Conservation (phyloP, 768 basidiomycete genomes). For the Omphalotus guepiniiformis region DNA sequence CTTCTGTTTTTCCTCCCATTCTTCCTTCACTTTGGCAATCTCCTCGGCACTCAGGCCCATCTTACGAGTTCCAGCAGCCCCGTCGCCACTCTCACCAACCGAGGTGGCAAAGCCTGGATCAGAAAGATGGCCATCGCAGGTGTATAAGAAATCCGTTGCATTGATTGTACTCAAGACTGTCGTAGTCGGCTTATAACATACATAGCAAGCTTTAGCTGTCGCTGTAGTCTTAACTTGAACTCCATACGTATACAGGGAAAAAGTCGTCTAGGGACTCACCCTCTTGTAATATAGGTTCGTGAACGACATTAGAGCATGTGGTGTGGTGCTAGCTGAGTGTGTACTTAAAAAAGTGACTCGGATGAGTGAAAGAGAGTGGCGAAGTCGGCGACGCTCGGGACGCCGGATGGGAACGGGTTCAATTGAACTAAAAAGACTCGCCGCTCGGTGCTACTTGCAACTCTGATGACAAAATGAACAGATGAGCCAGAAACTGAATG, state of each 20-base stretch:
- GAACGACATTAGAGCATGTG: conserved; percentile 59
- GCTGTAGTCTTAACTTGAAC: conserved; percentile 57
- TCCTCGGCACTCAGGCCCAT: conserved; percentile 58
- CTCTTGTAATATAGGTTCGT: conserved; percentile 88
- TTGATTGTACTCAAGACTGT: conserved; percentile 83
- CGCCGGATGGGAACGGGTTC: no score
- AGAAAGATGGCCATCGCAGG: conserved; percentile 74
- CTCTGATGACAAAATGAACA: no score
- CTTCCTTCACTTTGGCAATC: conserved; percentile 70
- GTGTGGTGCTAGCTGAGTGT: no score
- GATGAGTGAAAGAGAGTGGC: no score
- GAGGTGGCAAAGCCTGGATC: conserved; percentile 73
- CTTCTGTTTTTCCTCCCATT: conserved; percentile 75
- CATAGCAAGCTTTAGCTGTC: conserved; percentile 72
- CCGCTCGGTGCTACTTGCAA: no score
- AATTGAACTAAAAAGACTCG: no score
- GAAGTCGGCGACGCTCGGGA: no score
- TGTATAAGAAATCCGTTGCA: conserved; percentile 82
- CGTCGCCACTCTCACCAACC: conserved; percentile 34
- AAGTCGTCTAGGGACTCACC: conserved; percentile 40
- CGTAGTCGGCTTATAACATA: conserved; percentile 76
- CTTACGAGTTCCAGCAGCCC: conserved; percentile 29
- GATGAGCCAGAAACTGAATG: no score
- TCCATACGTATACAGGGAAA: not conserved
- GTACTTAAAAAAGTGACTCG: no score